Evolutionary conservation across 2,329 filamentous ascomycete species (phyloP), one percentile per base, ranked within the genome.

Genomic region (Leptographium radiaticola): DNA sequence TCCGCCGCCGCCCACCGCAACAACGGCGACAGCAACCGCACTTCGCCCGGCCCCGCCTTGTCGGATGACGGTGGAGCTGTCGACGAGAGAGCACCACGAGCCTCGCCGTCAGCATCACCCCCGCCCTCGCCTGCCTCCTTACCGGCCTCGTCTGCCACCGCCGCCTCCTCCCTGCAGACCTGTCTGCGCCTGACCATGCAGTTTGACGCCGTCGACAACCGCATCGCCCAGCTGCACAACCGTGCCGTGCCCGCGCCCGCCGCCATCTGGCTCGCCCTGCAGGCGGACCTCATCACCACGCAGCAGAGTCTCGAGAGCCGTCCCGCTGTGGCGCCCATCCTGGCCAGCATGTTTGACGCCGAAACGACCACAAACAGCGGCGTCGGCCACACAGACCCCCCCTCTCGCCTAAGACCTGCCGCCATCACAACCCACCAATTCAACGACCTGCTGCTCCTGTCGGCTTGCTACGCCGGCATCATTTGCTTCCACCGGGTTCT

Each of bases 391-490:
- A n/a, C 46, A 5, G 18, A 5, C 30, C 16, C n/a, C 11, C 39
- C 38, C n/a, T 9, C 31, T 33, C 18, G 18, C 25, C 25, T 25
- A 25, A 5, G 2, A 5, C n/a, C 25, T 10, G 1, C 33, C 15
- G 20, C 47, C 16, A 46, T 55, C 44, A 20, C 49, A 13, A 55
- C 53, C 0, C 20, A 43, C 16, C 43, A 34, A 20, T 55, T 55
- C 18, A 55, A 55, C 44, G 53, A 51, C 18, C 31, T 55, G 31
- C 49, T 51, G 34, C 49, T 55, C 36, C 49, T 55, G 42, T 42
- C 53, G 13, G 53, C 53, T 25, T 55, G 53, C 49, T 55, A 55
- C 44, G 18, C n/a, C 31, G 36, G 33, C 38, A 55, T 55, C 49
- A 55, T 55, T 36, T 20, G 43, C 49, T 55, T 55, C 38, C 53